Base-by-base conservation (phyloP, 768 basidiomycete genomes). In the Suillus lakei region DNA sequence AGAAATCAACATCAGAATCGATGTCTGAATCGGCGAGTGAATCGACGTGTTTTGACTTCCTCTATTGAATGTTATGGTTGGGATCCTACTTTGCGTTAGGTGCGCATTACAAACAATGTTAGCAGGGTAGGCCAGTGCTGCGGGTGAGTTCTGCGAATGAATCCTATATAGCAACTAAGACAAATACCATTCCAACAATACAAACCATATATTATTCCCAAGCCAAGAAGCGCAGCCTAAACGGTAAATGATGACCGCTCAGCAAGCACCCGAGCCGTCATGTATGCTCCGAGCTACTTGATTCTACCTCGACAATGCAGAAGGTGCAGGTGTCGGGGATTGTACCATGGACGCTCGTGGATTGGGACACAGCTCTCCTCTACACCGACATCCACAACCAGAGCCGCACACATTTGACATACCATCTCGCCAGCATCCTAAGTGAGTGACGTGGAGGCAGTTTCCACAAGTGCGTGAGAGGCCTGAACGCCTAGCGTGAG, bases 331-430 rank as follows among this genome's bases (percentile, higher is more conserved):
- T 41, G 12, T 59, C 18, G 39, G 18, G 9, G 39, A 59, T 41
- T 28, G 58, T 21, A 30, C n/a, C 34, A 55, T 23, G 13, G 34
- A 13, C 23, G 13, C 16, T 39, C 28, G 38, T 41, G 26, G 18
- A 41, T 59, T 26, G 39, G 38, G 38, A 39, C 39, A 28, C 18
- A 43, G 28, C 10, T 41, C 58, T 26, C 76, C 80, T 63, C 68
- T 70, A 58, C 90, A 91, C 46, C 78, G 77, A 72, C 91, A 92
- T 4, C 90, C 88, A 68, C 91, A 92, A 2, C 91, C 91, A 5
- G 89, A 83, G 5, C 88, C 84, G 64, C 91, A 92, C 4, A 85
- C 78, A 63, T 83, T 80, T 23, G 85, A 79, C 6, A 71, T 77
- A 48, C 69, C 65, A 46, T 67, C 67, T 60, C 79, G 80, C 87